These are phyloP conservation scores for Malassezia slooffiae DNA, from an alignment of 1,284 basidiomycete genomes.

Conservation along the genomic window DNA sequence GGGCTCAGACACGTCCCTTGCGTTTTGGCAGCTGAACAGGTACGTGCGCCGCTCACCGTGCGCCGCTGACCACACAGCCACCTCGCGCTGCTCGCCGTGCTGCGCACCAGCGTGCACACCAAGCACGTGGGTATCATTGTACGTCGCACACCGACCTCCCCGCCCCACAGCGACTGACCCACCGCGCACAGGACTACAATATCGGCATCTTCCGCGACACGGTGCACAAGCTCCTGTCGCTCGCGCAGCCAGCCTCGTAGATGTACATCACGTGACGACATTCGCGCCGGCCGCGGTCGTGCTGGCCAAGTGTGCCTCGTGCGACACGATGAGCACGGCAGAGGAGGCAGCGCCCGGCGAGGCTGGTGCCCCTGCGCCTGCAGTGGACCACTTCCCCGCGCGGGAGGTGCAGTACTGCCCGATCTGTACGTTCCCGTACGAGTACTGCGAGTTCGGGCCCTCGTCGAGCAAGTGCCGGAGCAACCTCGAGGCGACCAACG, in stretches of 20 bases:
- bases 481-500: conserved; percentile 32
- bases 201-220: conserved; percentile 65
- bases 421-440: conserved; percentile 42
- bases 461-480: conserved; percentile 34
- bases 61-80: conserved; percentile 46
- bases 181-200: conserved; percentile 79
- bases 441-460: conserved; percentile 44
- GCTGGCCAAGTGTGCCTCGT: no score
- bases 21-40: conserved; percentile 73
- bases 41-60: conserved; percentile 45
- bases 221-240: conserved; percentile 47
- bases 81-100: conserved; percentile 66
- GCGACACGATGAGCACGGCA: no score
- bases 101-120: conserved; percentile 69
- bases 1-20: conserved; percentile 64
- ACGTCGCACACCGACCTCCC: no score
- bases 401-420: conserved; percentile 31
- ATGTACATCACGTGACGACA: background rate
- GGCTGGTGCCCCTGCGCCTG: conserved; percentile 1
- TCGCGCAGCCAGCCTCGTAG: background rate
- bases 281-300: background rate
- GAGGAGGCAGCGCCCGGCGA: no score
- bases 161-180: background rate
- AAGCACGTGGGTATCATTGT: conserved; percentile 62
- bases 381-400: conserved; percentile 13